These are phyloP conservation scores for Ambrosia artemisiifolia DNA, from an alignment of 129 eudicot genomes.

Conservation along the genomic window DNA sequence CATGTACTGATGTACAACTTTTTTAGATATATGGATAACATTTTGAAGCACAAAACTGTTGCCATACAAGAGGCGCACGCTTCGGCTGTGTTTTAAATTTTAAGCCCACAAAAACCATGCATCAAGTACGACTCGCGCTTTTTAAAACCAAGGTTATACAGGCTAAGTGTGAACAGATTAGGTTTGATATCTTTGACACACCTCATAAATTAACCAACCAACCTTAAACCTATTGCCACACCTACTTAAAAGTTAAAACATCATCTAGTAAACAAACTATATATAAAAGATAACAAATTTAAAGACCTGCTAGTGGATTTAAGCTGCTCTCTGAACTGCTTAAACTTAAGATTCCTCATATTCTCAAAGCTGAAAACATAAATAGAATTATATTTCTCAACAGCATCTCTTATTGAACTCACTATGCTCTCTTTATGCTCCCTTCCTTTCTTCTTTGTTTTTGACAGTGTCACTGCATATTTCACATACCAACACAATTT, in stretches of 20 bases:
- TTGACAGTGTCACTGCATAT: slow-evolving; percentile 78
- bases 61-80: too few relatives aligned
- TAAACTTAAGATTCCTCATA: slow-evolving; percentile 96
- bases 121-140: too few relatives aligned
- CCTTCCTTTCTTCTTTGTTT: slow-evolving; percentile 97
- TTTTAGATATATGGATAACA: not conserved
- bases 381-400: slow-evolving; percentile 57
- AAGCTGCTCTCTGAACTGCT: slow-evolving; percentile 83
- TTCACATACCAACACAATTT: not conserved
- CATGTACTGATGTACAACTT: too few relatives aligned
- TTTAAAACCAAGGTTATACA: too few relatives aligned
- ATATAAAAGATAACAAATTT: too few relatives aligned
- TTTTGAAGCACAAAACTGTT: too few relatives aligned
- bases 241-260: not conserved
- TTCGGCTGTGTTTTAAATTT: too few relatives aligned
- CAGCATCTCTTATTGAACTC: slow-evolving; percentile 68
- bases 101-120: too few relatives aligned
- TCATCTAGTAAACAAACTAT: not conserved
- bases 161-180: not conserved
- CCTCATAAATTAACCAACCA: too few relatives aligned
- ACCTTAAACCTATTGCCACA: not conserved
- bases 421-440: slow-evolving; percentile 86
- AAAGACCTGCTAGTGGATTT: slow-evolving; percentile 75
- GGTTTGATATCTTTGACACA: not conserved
- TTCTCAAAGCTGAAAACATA: slow-evolving; percentile 83